Conservation (phyloP, 1,284 basidiomycete species). For the Farysia itapuensis region DNA sequence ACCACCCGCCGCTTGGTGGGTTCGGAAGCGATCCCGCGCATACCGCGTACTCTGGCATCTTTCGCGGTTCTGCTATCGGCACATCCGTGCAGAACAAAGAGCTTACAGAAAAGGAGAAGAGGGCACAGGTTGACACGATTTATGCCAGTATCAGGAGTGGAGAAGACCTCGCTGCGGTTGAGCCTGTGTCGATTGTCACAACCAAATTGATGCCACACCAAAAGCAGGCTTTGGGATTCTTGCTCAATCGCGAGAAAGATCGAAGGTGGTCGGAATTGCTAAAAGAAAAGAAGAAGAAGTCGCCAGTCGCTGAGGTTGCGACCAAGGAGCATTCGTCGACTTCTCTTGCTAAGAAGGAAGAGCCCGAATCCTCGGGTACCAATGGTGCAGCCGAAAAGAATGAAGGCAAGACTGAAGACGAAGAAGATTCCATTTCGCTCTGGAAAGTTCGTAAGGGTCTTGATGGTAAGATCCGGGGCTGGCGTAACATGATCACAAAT, state of each 20-base stretch:
- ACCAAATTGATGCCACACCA: slow-evolving; percentile 96
- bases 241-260: slow-evolving; percentile 79
- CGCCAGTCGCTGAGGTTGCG: not conserved
- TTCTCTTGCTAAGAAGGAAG: not conserved
- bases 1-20: slow-evolving; percentile 60
- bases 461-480: slow-evolving; percentile 64
- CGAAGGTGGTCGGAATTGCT: slow-evolving; percentile 37
- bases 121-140: slow-evolving; percentile 88
- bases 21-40: slow-evolving; percentile 16
- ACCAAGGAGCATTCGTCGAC: not conserved
- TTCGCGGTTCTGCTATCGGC: slow-evolving; percentile 26
- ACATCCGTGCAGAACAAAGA: slow-evolving; percentile 35
- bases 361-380: not conserved
- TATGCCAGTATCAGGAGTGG: slow-evolving; percentile 85
- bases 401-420: slow-evolving; percentile 1
- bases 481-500: slow-evolving; percentile 76
- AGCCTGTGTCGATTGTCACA: slow-evolving; percentile 75
- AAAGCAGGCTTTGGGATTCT: slow-evolving; percentile 93
- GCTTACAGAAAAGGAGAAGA: slow-evolving; percentile 75
- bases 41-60: slow-evolving; percentile 60
- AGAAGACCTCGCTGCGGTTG: slow-evolving; percentile 80
- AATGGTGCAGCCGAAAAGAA: not conserved
- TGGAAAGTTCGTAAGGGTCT: slow-evolving; percentile 72
- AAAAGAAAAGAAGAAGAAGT: slow-evolving; percentile 7
- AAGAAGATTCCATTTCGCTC: slow-evolving; percentile 68